phyloP scores from a whole-genome alignment of 1,284 basidiomycete species.

The Ceratobasidium sp. region DNA sequence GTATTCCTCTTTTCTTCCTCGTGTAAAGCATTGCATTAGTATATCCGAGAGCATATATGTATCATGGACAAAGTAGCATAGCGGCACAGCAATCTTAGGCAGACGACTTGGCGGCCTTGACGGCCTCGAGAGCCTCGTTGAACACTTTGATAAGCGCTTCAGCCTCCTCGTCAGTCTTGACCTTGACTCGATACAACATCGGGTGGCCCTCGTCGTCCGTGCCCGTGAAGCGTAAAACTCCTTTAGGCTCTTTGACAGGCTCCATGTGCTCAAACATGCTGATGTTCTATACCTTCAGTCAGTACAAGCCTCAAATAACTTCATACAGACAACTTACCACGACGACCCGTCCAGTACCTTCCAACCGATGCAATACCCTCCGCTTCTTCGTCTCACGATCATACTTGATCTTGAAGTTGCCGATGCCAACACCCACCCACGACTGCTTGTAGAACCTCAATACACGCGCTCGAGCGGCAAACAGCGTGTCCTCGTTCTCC shows the following conservation, averaged over 20 bases:
- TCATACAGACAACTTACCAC: constrained; percentile 32
- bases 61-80: background rate
- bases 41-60: constrained; percentile 30
- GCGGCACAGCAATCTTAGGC: background rate
- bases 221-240: constrained; percentile 24
- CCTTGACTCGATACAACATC: constrained; percentile 39
- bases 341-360: constrained; percentile 41
- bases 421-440: constrained; percentile 43
- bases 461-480: constrained; percentile 36
- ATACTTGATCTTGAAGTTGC: constrained; percentile 45
- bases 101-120: background rate
- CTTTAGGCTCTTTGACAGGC: constrained; percentile 26
- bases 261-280: constrained; percentile 29
- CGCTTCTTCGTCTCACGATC: constrained; percentile 44
- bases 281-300: constrained; percentile 10
- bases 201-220: constrained; percentile 16
- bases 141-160: constrained; percentile 10
- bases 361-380: constrained; percentile 43
- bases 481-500: constrained; percentile 44
- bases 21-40: constrained; percentile 17
- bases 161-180: constrained; percentile 37
- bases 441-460: constrained; percentile 41
- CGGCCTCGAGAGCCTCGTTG: constrained; percentile 25
- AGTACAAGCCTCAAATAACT: background rate
- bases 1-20: background rate